Evolutionary conservation across 2,329 filamentous ascomycete genomes (phyloP), one percentile per base, ranked within the genome.

Genomic region (Karstenula rhodostoma): DNA sequence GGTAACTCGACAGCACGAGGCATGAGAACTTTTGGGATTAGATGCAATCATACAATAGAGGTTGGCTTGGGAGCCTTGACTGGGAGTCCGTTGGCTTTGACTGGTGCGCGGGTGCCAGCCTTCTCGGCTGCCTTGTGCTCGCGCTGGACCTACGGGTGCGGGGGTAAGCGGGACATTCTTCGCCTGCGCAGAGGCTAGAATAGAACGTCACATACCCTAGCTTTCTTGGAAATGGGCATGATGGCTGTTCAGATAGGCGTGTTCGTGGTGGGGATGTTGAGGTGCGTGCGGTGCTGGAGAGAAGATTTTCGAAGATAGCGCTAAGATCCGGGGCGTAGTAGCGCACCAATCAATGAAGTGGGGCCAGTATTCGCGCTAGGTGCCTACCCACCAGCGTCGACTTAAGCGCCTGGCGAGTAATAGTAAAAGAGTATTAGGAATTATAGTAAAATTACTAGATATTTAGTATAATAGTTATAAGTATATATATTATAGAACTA

Each of bases 91-190:
- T 86, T 86, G 19, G 83, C 73, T 75, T 86, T 85, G 61, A 86
- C 83, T 0, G 83, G 79, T 35, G 81, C 78, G 52, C 84, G 81
- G 56, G 84, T 86, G 61, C 84, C 84, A 32, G 83, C 84, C 29
- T 80, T 81, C 4, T 86, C 84, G 44, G 81, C 84, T 64, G 81
- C 83, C 70, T 68, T 84, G 77, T 86, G 84, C 75, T 86, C 84
- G 71, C 82, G 82, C 67, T 80, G 77, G 67, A 84, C 78, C 80
- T 85, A 70, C n/a, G 37, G 8, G 27, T 22, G 27, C 5, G 35
- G n/a, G 52, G 3, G 37, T 40, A 40, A 40, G 37, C 37, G 15
- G n/a, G 37, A 40, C 17, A 17, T n/a, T 6, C 37, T 60, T 22
- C 55, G 63, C 50, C 51, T 25, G 53, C 27, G 13, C 48, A 42